Evolutionary conservation across 805 yeast species (phyloP).

Genomic region (Metschnikowia chrysomelidarum): DNA sequence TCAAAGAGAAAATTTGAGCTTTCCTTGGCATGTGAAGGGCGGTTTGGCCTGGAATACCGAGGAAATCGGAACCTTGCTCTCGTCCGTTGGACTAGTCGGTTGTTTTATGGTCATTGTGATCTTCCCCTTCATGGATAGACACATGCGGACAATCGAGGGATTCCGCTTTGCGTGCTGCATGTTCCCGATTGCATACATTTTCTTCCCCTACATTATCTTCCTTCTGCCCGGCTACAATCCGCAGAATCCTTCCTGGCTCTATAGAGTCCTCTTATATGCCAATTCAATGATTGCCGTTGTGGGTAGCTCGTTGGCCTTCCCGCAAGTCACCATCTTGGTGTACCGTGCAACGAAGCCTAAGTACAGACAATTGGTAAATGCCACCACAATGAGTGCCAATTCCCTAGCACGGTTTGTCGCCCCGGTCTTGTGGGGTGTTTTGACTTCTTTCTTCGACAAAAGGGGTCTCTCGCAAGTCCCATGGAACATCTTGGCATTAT

Average conservation of each 20-base stretch:
- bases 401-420: constrained; percentile 57
- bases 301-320: constrained; percentile 47
- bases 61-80: constrained; percentile 49
- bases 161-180: constrained; percentile 39
- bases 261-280: constrained; percentile 27
- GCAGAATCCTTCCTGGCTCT: constrained; percentile 23
- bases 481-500: constrained; percentile 31
- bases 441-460: constrained; percentile 31
- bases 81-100: constrained; percentile 54
- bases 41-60: constrained; percentile 50
- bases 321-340: constrained; percentile 51
- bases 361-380: constrained; percentile 59
- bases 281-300: constrained; percentile 28
- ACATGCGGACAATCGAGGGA: constrained; percentile 44
- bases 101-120: constrained; percentile 47
- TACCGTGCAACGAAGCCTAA: constrained; percentile 54
- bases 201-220: constrained; percentile 49
- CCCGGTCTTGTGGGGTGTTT: constrained; percentile 55
- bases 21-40: constrained; percentile 51
- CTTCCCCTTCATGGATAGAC: constrained; percentile 52
- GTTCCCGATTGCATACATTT: constrained; percentile 45
- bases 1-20: constrained; percentile 27
- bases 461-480: constrained; percentile 26
- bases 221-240: constrained; percentile 35
- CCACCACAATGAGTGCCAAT: constrained; percentile 50